phyloP scores from a whole-genome alignment of 2,329 filamentous ascomycete genomes.

The Pseudocercospora macadamiae region DNA sequence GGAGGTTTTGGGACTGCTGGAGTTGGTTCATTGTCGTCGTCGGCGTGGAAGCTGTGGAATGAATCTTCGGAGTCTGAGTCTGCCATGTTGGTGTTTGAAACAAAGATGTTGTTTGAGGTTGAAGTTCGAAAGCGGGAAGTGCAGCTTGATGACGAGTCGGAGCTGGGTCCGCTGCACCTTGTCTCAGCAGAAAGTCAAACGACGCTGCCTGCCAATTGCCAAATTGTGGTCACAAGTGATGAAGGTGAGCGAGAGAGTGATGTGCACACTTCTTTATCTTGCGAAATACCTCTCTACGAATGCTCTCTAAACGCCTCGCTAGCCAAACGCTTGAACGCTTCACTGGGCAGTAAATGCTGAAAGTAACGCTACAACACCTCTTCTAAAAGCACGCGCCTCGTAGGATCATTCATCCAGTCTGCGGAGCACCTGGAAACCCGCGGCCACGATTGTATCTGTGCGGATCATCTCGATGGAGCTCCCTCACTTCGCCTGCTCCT shows the following conservation, averaged over 20 bases:
- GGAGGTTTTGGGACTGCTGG: conserved; percentile 7
- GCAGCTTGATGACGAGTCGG: background rate
- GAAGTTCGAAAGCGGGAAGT: background rate
- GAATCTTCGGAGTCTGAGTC: conserved; percentile 36
- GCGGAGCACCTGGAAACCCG: conserved; percentile 12
- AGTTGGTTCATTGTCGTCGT: conserved; percentile 24
- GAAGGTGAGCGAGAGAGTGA: too few relatives aligned
- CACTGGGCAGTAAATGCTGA: background rate
- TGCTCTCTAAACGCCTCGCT: background rate
- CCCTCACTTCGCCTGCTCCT: background rate
- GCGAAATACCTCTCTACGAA: too few relatives aligned
- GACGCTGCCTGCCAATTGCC: too few relatives aligned
- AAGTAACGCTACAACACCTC: background rate
- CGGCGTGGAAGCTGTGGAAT: conserved; percentile 35
- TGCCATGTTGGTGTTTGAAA: conserved; percentile 6
- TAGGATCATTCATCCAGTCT: conserved; percentile 11
- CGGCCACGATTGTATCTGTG: conserved; percentile 5
- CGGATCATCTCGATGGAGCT: conserved; percentile 7
- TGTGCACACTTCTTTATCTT: too few relatives aligned
- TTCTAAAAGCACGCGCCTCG: too few relatives aligned
- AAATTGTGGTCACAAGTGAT: too few relatives aligned
- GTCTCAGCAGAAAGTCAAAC: too few relatives aligned
- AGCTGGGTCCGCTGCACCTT: background rate
- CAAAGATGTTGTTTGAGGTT: background rate
- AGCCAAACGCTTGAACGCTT: background rate